A percentile compares a stretch with the other conserved stretches of the same genome.
These are phyloP conservation scores for Closterium sp. DNA, from an alignment of 139 green algal species.

Conservation along the genomic window DNA sequence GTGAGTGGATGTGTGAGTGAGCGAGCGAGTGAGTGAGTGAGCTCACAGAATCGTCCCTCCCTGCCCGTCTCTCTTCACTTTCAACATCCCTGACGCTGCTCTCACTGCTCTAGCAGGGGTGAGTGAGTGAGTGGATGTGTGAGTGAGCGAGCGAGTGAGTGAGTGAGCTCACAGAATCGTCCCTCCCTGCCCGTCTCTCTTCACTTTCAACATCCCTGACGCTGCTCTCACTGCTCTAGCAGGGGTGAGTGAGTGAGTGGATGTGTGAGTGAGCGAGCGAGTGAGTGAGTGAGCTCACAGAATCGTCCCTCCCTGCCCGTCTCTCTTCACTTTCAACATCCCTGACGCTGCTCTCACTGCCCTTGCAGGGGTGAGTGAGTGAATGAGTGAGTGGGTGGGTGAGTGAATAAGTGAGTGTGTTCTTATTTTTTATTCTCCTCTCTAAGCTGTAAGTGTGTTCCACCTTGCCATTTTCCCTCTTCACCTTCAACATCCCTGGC, in stretches of 20 bases:
- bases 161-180: constrained; percentile 28
- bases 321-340: constrained; percentile 47
- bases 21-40: not conserved
- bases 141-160: too few species aligned
- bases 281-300: too few species aligned
- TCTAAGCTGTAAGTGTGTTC: too few species aligned
- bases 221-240: constrained; percentile 23
- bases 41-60: constrained; percentile 15
- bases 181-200: constrained; percentile 26
- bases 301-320: constrained; percentile 24
- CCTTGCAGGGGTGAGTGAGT: constrained; percentile 32
- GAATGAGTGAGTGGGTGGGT: too few species aligned
- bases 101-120: constrained; percentile 34
- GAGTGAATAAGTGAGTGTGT: too few species aligned
- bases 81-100: constrained; percentile 15
- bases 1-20: not conserved
- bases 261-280: too few species aligned
- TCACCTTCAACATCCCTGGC: constrained; percentile 41
- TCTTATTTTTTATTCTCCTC: too few species aligned
- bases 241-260: constrained; percentile 30
- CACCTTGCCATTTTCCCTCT: constrained; percentile 23
- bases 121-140: too few species aligned
- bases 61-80: constrained; percentile 45
- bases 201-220: constrained; percentile 42
- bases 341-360: constrained; percentile 19